These are phyloP conservation scores for Kalmusia sp. DNA, from an alignment of 2,329 filamentous ascomycete genomes.

Conservation along the genomic window DNA sequence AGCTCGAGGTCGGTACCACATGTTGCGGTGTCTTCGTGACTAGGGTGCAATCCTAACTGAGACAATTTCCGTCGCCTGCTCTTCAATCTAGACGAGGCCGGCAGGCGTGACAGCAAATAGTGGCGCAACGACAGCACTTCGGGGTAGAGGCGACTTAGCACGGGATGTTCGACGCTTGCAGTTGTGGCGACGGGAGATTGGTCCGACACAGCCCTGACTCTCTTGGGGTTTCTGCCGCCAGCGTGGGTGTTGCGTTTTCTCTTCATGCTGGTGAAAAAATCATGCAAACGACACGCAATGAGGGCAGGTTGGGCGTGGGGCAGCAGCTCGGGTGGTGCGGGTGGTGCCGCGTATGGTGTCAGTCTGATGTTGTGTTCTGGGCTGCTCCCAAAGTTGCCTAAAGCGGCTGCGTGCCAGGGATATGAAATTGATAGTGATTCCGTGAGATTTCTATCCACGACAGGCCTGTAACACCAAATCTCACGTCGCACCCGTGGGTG, in stretches of 20 bases:
- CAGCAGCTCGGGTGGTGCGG: background rate
- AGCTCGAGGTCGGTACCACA: conserved; percentile 49
- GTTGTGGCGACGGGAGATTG: conserved; percentile 43
- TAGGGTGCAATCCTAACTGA: conserved; percentile 36
- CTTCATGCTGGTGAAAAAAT: conserved; percentile 33
- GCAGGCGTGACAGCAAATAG: conserved; percentile 72
- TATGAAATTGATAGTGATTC: conserved; percentile 18
- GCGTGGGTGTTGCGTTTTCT: conserved; percentile 34
- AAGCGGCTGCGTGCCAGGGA: conserved; percentile 20
- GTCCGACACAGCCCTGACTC: conserved; percentile 25
- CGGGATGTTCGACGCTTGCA: conserved; percentile 60
- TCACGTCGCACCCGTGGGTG: background rate
- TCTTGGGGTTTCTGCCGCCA: conserved; percentile 30
- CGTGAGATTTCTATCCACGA: conserved; percentile 18
- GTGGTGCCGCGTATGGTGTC: conserved; percentile 19
- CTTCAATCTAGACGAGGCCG: conserved; percentile 64
- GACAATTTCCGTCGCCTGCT: conserved; percentile 55
- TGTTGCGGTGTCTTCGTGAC: conserved; percentile 45
- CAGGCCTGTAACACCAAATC: conserved; percentile 22
- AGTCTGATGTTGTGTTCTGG: conserved; percentile 18
- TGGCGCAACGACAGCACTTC: conserved; percentile 71
- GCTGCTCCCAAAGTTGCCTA: conserved; percentile 14
- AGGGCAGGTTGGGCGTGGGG: background rate
- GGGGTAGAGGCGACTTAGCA: conserved; percentile 74
- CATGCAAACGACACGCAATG: conserved; percentile 17